phyloP scores from a whole-genome alignment of 2,329 filamentous ascomycete species.

The Lachnellula hyalina region DNA sequence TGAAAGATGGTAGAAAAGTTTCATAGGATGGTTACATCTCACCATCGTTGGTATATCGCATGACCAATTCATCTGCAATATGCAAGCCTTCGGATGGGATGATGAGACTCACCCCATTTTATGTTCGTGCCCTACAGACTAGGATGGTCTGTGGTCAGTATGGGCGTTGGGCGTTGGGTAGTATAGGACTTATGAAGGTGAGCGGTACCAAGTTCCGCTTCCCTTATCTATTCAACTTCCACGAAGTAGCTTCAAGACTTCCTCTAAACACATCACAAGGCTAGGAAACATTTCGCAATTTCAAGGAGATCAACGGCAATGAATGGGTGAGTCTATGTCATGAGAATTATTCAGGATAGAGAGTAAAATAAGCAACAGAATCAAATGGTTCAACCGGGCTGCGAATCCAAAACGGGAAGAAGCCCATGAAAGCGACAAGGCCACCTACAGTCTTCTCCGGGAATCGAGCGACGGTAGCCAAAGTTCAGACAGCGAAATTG shows the following conservation, averaged over 20 bases:
- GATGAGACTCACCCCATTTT: too few relatives aligned
- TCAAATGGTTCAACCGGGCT: conserved; percentile 4
- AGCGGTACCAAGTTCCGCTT: too few relatives aligned
- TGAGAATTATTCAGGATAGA: background rate
- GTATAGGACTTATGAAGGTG: too few relatives aligned
- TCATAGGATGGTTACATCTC: too few relatives aligned
- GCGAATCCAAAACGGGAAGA: background rate
- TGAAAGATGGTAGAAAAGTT: too few relatives aligned
- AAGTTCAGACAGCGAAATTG: background rate
- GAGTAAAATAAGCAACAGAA: background rate
- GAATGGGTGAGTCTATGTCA: background rate
- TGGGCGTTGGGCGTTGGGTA: too few relatives aligned
- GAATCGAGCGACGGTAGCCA: conserved; percentile 3
- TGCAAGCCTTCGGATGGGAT: too few relatives aligned
- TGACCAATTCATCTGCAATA: too few relatives aligned
- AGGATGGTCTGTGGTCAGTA: too few relatives aligned
- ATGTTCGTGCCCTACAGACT: too few relatives aligned
- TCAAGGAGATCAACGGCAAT: background rate
- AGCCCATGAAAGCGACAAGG: background rate
- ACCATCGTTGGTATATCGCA: too few relatives aligned
- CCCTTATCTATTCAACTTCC: background rate
- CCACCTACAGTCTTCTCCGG: conserved; percentile 3
- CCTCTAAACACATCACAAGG: background rate
- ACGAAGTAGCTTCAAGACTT: background rate
- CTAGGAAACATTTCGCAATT: background rate